These are phyloP conservation scores for Cylindrotheca closterium DNA, from an alignment of 108 stramenopile species.

Conservation along the genomic window DNA sequence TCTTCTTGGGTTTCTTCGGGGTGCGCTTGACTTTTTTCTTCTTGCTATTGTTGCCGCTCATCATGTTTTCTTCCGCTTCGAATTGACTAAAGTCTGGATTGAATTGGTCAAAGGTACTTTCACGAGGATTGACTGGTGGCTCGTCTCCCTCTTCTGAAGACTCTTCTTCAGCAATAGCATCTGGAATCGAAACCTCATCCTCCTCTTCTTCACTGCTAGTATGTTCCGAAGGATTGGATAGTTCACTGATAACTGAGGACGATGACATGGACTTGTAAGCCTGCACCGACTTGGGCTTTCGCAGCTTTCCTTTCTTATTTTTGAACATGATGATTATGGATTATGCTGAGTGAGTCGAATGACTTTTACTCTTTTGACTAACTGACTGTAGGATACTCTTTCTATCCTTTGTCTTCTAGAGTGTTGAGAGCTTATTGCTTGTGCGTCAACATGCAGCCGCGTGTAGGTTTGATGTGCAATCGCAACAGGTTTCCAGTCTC, in stretches of 20 bases:
- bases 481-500: too few relatives aligned
- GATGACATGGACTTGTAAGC: too few relatives aligned
- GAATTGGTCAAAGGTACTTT: not conserved
- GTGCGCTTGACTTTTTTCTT: not conserved
- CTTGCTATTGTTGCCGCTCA: not conserved
- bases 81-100: too few relatives aligned
- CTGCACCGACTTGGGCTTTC: not conserved
- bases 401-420: too few relatives aligned
- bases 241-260: conserved; percentile 2
- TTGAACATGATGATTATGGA: not conserved
- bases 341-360: too few relatives aligned
- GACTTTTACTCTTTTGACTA: too few relatives aligned
- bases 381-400: too few relatives aligned
- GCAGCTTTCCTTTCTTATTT: conserved; percentile 1
- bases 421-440: too few relatives aligned
- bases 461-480: too few relatives aligned
- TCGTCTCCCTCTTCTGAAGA: not conserved
- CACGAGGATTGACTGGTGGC: not conserved
- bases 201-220: not conserved
- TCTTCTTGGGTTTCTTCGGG: conserved; percentile 25
- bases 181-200: not conserved
- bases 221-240: not conserved
- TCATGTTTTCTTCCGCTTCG: not conserved
- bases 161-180: not conserved
- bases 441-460: too few relatives aligned